These are phyloP conservation scores for Detonula confervacea DNA, from an alignment of 352 stramenopile species.

Conservation along the genomic window DNA sequence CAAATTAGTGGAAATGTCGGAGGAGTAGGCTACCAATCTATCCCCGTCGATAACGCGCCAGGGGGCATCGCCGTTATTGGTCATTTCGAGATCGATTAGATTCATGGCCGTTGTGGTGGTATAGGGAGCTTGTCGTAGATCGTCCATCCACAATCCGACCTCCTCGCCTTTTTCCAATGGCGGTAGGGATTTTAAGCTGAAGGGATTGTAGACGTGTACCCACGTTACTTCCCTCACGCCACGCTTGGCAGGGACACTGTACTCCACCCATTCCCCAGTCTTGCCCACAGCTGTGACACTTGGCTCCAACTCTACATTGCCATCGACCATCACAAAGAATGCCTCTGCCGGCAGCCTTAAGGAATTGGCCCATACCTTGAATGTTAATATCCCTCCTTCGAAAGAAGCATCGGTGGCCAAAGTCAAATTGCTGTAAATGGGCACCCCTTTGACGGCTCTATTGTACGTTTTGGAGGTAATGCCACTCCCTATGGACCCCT, in stretches of 20 bases:
- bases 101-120: neutral
- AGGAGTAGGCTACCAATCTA: constrained; percentile 18
- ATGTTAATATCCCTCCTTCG: constrained; percentile 27
- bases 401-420: constrained; percentile 23
- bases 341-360: constrained; percentile 35
- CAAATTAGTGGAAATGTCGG: constrained; percentile 3
- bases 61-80: constrained; percentile 10
- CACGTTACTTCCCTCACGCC: constrained; percentile 25
- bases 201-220: constrained; percentile 47
- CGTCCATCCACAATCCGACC: constrained; percentile 44
- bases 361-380: constrained; percentile 19
- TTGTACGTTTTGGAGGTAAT: neutral
- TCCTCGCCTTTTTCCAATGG: neutral
- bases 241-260: constrained; percentile 27
- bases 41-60: constrained; percentile 1
- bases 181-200: constrained; percentile 33
- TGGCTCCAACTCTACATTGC: constrained; percentile 9
- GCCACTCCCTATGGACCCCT: constrained; percentile 3
- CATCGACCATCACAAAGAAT: constrained; percentile 47
- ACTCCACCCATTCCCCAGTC: constrained; percentile 36
- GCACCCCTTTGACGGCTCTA: neutral
- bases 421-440: constrained; percentile 41
- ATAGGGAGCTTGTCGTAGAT: constrained; percentile 41
- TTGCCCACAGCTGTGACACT: neutral
- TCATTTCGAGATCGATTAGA: constrained; percentile 41